phyloP scores from a whole-genome alignment of 192 early-diverging fungal species.

The Geranomyces michiganensis region DNA sequence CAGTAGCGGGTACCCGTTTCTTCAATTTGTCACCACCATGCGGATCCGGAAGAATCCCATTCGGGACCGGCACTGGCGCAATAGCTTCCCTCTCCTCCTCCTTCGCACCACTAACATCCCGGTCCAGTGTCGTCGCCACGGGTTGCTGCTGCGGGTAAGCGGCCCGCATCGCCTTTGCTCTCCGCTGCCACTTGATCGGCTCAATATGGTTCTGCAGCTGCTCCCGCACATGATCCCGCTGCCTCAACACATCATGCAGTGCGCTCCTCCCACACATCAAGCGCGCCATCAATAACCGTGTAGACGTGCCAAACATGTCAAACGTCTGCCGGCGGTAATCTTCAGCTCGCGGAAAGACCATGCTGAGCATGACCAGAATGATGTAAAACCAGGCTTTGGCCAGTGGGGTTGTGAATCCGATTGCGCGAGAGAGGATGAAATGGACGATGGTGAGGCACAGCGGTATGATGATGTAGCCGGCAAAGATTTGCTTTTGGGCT shows the following conservation, averaged over 20 bases:
- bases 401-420: not conserved
- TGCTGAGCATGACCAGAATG: not conserved
- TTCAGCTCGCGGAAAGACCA: slow-evolving; percentile 15
- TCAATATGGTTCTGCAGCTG: not conserved
- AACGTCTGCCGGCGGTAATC: slow-evolving; percentile 12
- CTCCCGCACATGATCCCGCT: not conserved
- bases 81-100: too few relatives aligned
- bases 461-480: slow-evolving; percentile 9
- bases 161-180: not conserved
- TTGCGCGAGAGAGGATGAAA: not conserved
- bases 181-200: slow-evolving; percentile 4
- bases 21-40: not conserved
- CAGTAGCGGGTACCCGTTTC: not conserved
- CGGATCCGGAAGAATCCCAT: too few relatives aligned
- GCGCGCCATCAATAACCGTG: not conserved
- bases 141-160: too few relatives aligned
- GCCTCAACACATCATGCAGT: not conserved
- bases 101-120: too few relatives aligned
- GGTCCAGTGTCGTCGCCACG: not conserved
- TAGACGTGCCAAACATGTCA: not conserved
- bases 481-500: slow-evolving; percentile 33
- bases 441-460: slow-evolving; percentile 5
- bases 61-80: too few relatives aligned
- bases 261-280: not conserved
- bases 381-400: not conserved